Conservation (phyloP, 257 asterid genomes). For the Gardenia jasminoides region DNA sequence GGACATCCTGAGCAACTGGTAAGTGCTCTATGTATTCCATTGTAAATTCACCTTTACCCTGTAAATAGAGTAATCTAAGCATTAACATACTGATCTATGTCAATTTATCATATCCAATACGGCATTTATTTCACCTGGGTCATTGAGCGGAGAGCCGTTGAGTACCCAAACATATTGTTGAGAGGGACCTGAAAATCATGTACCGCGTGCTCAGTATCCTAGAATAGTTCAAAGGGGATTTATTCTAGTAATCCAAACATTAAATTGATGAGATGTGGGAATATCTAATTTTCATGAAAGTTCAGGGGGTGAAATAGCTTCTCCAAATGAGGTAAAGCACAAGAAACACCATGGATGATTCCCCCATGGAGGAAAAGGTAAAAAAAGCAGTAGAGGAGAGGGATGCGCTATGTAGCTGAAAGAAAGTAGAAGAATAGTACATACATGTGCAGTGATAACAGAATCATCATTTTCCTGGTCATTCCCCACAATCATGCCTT, state of each 20-base stretch:
- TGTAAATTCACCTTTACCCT: conserved; percentile 99
- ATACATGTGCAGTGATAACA: conserved; percentile 75
- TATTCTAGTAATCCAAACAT: background rate
- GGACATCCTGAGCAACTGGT: conserved; percentile 82
- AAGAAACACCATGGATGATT: background rate
- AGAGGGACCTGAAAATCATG: conserved; percentile 76
- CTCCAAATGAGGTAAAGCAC: background rate
- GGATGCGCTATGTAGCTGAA: background rate
- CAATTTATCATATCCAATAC: no score
- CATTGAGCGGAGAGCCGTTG: conserved; percentile 98
- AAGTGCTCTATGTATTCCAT: conserved; percentile 89
- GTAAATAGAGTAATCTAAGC: conserved; percentile 9
- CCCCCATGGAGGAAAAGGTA: background rate
- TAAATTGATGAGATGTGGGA: background rate
- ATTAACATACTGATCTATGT: background rate
- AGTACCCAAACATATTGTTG: conserved; percentile 96
- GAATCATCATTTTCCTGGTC: conserved; percentile 96
- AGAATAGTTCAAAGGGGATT: background rate
- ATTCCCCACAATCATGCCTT: conserved; percentile 92
- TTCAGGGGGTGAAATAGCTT: background rate
- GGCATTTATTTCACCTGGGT: conserved; percentile 68
- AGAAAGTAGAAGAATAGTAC: conserved; percentile 19
- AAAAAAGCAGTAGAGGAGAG: no score
- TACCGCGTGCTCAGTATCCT: background rate
- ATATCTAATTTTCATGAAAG: background rate